These are phyloP conservation scores for Podospora anserina DNA, from an alignment of 495 filamentous ascomycete species.

Conservation along the genomic window DNA sequence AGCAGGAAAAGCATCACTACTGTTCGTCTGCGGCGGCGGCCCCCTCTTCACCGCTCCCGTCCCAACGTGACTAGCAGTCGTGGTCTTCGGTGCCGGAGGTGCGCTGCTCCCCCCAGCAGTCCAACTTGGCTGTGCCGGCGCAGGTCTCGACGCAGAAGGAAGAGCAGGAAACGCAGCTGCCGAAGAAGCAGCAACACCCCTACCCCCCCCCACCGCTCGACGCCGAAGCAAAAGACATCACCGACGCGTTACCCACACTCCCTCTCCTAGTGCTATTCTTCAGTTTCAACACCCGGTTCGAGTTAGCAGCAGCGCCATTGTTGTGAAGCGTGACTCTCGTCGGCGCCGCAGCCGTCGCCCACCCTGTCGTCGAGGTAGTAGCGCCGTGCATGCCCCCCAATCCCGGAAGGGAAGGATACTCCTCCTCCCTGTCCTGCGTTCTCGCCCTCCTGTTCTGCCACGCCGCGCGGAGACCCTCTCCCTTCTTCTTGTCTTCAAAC, in stretches of 20 bases:
- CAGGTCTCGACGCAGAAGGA: constrained; percentile 16
- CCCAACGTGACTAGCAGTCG: constrained; percentile 10
- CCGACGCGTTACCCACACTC: constrained; percentile 17
- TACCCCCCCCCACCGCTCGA: constrained; percentile 39
- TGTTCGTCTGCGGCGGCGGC: background rate
- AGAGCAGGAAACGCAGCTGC: constrained; percentile 34
- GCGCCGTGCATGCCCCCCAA: constrained; percentile 57
- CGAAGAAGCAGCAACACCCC: constrained; percentile 27
- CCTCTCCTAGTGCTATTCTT: constrained; percentile 48
- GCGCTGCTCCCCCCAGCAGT: constrained; percentile 33
- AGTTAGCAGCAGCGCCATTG: constrained; percentile 32
- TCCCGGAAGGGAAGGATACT: constrained; percentile 86
- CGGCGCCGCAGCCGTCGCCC: constrained; percentile 50
- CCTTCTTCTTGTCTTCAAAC: constrained; percentile 77
- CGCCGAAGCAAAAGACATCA: constrained; percentile 44
- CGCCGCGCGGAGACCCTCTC: constrained; percentile 65
- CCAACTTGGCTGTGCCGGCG: constrained; percentile 20
- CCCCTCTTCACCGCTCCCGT: constrained; percentile 10
- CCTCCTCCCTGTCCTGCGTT: constrained; percentile 61
- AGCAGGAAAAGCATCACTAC: constrained; percentile 71
- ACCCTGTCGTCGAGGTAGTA: constrained; percentile 47
- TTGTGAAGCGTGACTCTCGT: constrained; percentile 29
- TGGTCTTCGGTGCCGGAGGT: constrained; percentile 12
- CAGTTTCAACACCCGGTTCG: constrained; percentile 45
- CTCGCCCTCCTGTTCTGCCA: constrained; percentile 95